Evolutionary conservation across 108 stramenopile species (phyloP).

Genomic region (Conticribra weissflogii): DNA sequence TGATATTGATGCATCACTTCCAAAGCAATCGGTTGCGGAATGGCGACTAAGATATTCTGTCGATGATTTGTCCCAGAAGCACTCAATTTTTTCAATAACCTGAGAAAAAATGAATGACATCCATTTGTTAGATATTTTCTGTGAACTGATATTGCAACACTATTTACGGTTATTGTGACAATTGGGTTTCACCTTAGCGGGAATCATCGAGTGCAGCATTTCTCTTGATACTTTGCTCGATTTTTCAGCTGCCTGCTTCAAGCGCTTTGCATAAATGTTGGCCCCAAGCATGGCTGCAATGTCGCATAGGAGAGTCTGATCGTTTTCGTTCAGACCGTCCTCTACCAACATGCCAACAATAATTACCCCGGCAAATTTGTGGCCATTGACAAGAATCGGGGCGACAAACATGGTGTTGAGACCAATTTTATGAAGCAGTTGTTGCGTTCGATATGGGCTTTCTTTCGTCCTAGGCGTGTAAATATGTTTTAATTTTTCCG

Average conservation of each 20-base stretch:
- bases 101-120: slow-evolving; percentile 9
- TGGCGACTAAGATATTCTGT: slow-evolving; percentile 9
- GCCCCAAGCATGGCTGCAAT: slow-evolving; percentile 39
- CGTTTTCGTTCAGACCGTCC: slow-evolving; percentile 28
- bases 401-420: slow-evolving; percentile 21
- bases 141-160: too few relatives aligned
- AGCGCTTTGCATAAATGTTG: slow-evolving; percentile 35
- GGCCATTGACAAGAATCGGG: slow-evolving; percentile 31
- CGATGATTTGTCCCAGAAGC: slow-evolving; percentile 25
- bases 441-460: slow-evolving; percentile 7
- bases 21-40: not conserved
- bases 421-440: slow-evolving; percentile 9
- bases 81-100: slow-evolving; percentile 34
- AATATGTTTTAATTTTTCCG: slow-evolving; percentile 19
- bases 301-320: slow-evolving; percentile 30
- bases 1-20: too few relatives aligned
- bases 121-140: too few relatives aligned
- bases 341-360: slow-evolving; percentile 17
- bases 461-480: slow-evolving; percentile 33
- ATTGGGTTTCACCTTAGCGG: slow-evolving; percentile 44
- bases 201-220: slow-evolving; percentile 44
- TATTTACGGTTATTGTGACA: too few relatives aligned
- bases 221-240: slow-evolving; percentile 31
- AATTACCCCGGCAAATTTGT: slow-evolving; percentile 28
- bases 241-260: slow-evolving; percentile 26